Percentiles rank a stretch among this genome's conserved stretches.
Conservation (phyloP, 345 rosid species). For the Aquilaria malaccensis region DNA sequence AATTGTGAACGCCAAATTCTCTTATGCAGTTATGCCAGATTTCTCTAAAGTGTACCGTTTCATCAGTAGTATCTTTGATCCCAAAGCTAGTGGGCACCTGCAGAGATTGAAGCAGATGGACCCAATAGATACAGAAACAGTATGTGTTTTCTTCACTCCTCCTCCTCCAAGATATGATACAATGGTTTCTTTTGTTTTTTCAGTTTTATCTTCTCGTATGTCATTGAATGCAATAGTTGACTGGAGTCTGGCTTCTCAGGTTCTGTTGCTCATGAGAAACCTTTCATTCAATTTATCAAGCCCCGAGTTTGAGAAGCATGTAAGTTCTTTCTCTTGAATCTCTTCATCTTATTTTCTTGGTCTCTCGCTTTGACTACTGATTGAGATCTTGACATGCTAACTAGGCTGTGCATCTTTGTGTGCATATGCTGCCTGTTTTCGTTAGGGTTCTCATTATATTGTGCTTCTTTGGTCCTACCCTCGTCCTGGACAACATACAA, state of each 20-base stretch:
- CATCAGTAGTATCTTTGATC: constrained; percentile 89
- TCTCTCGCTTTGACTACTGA: neutral
- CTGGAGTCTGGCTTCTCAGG: constrained; percentile 26
- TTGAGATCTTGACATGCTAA: neutral
- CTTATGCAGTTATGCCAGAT: constrained; percentile 73
- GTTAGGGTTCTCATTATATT: neutral
- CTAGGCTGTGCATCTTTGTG: neutral
- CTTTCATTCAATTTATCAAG: constrained; percentile 58
- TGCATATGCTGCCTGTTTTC: neutral
- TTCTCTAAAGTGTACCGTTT: constrained; percentile 88
- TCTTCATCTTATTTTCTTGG: neutral
- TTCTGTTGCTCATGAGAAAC: constrained; percentile 69
- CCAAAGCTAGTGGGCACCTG: constrained; percentile 51
- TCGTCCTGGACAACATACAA: neutral
- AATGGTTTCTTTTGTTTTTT: neutral
- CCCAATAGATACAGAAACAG: constrained; percentile 75
- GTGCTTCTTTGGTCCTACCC: neutral
- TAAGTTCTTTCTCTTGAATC: constrained; percentile 26
- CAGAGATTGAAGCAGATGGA: constrained; percentile 84
- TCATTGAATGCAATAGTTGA: neutral
- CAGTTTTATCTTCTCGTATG: too few species aligned
- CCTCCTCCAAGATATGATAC: neutral
- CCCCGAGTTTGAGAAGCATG: constrained; percentile 78
- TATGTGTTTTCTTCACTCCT: constrained; percentile 20
- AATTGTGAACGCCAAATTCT: neutral